Base-by-base conservation (phyloP, 371 early-diverging fungal species). In the Apophysomyces sp. region DNA sequence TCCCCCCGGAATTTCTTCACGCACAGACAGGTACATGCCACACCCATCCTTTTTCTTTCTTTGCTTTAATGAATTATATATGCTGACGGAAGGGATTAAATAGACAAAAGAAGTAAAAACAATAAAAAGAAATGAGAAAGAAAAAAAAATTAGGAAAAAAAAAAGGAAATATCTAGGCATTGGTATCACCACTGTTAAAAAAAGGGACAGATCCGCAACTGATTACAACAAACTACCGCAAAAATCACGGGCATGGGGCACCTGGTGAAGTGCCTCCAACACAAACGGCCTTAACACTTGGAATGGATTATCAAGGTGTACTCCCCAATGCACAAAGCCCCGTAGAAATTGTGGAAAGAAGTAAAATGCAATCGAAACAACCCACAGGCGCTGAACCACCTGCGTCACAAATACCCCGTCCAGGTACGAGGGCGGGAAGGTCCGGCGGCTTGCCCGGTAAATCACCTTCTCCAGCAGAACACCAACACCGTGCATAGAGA, bases 281-380 rank as follows among this genome's bases (percentile, higher is more conserved):
- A 65, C 57, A 30, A 55, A 60, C 6, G 57, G 61, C 13, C 55
- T 39, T 0, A 18, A 13, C n/a, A 39, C n/a, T 3, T 37, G 21
- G 32, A 57, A 60, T 18, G 59, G 54, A 18, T 60, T 63, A 15
- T 59, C 57, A 21, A 62, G 40, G 29, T 59, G 65, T 3, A 73
- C 29, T 2, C 68, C 70, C 72, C 72, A 72, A 44, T 63, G 61
- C 8, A 71, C 68, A 57, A 72, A 72, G 8, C 73, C 66, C 34
- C 67, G 63, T 29, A 76, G 11, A 39, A 76, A 76, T 2, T 54
- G 62, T 6, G 68, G 69, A 16, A 76, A 70, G 2, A 66, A 61
- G 16, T 21, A 36, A n/a, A 34, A 62, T 1, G 55, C 66, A 15
- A 64, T 64, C 2, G 40, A 34, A n/a, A 73, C n/a, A 9, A 76